Evolutionary conservation across 2,329 filamentous ascomycete genomes (phyloP).

Genomic region (Penicillium crustosum): DNA sequence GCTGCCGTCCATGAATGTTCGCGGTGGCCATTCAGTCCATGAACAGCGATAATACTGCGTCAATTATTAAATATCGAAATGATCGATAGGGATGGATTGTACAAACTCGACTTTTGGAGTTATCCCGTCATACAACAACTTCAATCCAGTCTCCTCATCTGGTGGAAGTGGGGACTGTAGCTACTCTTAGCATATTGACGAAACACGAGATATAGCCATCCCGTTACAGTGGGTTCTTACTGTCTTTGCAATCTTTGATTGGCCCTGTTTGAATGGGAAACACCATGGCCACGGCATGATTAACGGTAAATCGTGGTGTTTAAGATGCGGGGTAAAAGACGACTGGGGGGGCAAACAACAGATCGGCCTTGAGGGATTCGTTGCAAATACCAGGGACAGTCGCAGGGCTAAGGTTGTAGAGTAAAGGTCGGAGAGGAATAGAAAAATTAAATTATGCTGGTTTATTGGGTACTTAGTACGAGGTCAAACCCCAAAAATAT

Average conservation of each 20-base stretch:
- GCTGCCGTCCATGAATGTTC: constrained; percentile 25
- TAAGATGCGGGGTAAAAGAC: neutral
- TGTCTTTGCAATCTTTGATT: neutral
- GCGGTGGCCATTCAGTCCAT: constrained; percentile 26
- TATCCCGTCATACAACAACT: constrained; percentile 6
- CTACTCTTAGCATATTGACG: neutral
- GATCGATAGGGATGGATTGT: neutral
- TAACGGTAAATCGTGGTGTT: neutral
- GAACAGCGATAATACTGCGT: constrained; percentile 22
- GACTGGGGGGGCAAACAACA: neutral
- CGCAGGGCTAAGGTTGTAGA: too few relatives aligned
- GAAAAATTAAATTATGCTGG: neutral
- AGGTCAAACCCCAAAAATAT: neutral
- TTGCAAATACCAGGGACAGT: neutral
- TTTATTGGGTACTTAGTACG: neutral
- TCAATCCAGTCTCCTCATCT: constrained; percentile 5
- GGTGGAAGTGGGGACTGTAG: neutral
- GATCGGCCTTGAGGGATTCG: neutral
- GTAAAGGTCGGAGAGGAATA: neutral
- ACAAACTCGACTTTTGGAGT: constrained; percentile 16
- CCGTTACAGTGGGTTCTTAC: neutral
- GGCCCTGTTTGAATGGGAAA: neutral
- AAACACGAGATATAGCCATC: neutral
- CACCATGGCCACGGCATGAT: constrained; percentile 1
- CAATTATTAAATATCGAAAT: neutral